phyloP scores from a whole-genome alignment of 768 basidiomycete genomes.

The Lactifluus volemus region DNA sequence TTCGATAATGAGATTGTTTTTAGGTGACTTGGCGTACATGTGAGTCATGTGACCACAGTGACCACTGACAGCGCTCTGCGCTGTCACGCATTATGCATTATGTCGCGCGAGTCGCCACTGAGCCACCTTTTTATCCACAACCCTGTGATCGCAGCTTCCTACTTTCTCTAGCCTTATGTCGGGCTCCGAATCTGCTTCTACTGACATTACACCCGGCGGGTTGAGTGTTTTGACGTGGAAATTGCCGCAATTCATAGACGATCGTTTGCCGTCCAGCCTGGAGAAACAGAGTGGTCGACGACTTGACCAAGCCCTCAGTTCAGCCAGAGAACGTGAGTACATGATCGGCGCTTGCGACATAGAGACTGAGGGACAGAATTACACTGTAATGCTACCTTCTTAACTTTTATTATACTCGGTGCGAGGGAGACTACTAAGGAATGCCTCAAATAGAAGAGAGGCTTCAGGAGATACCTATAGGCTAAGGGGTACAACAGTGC shows the following conservation, averaged over 20 bases:
- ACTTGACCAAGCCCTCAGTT: not conserved
- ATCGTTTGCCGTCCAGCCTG: not conserved
- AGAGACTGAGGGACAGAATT: not conserved
- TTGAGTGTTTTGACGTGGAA: constrained; percentile 1
- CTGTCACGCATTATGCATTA: too few species aligned
- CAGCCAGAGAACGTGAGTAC: not conserved
- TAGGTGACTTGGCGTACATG: too few species aligned
- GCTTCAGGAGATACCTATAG: not conserved
- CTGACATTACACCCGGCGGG: not conserved
- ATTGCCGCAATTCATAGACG: not conserved
- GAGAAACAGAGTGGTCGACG: not conserved
- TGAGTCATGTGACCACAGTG: too few species aligned
- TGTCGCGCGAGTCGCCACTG: too few species aligned
- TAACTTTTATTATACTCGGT: not conserved
- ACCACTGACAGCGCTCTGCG: too few species aligned
- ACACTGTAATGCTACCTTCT: not conserved
- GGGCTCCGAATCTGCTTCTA: not conserved
- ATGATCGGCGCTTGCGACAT: not conserved
- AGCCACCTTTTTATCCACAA: too few species aligned
- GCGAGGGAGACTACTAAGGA: not conserved
- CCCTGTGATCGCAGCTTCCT: not conserved
- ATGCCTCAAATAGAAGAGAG: not conserved
- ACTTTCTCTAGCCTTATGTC: not conserved
- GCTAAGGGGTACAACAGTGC: not conserved
- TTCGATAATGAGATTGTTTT: too few species aligned